Evolutionary conservation across 108 stramenopile species (phyloP).

Genomic region (Cyclotella kingstonii): DNA sequence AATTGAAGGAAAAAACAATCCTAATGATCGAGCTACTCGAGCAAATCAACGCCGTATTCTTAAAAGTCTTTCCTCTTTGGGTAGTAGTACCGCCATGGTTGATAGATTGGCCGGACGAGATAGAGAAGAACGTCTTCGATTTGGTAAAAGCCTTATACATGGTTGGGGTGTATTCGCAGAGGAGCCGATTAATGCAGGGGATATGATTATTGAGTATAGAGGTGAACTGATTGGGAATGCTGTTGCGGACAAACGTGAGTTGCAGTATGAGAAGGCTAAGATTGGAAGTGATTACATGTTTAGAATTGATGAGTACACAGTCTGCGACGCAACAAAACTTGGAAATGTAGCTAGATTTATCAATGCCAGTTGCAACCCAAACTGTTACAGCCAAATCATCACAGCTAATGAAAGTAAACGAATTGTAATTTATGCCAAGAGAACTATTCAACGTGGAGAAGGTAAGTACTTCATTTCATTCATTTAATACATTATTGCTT

Average conservation of each 20-base stretch:
- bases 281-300: constrained; percentile 94
- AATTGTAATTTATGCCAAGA: constrained; percentile 92
- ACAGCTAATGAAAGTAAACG: constrained; percentile 67
- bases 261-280: constrained; percentile 82
- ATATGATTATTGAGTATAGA: constrained; percentile 91
- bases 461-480: not conserved
- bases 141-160: constrained; percentile 73
- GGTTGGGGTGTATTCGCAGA: constrained; percentile 86
- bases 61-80: constrained; percentile 54
- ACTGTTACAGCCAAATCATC: constrained; percentile 88
- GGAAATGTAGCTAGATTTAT: constrained; percentile 96
- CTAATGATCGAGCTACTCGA: constrained; percentile 57
- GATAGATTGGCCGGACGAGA: constrained; percentile 64
- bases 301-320: constrained; percentile 77
- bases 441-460: constrained; percentile 82
- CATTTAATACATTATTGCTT: not conserved
- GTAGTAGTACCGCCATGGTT: constrained; percentile 27
- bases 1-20: constrained; percentile 41
- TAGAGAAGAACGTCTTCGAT: constrained; percentile 61
- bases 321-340: constrained; percentile 82
- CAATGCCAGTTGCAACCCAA: constrained; percentile 93
- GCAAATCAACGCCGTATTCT: constrained; percentile 72
- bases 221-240: constrained; percentile 90
- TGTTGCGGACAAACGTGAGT: constrained; percentile 88
- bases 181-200: constrained; percentile 58